Base-by-base conservation (phyloP, 352 stramenopile species). In the Plasmopara viticola region DNA sequence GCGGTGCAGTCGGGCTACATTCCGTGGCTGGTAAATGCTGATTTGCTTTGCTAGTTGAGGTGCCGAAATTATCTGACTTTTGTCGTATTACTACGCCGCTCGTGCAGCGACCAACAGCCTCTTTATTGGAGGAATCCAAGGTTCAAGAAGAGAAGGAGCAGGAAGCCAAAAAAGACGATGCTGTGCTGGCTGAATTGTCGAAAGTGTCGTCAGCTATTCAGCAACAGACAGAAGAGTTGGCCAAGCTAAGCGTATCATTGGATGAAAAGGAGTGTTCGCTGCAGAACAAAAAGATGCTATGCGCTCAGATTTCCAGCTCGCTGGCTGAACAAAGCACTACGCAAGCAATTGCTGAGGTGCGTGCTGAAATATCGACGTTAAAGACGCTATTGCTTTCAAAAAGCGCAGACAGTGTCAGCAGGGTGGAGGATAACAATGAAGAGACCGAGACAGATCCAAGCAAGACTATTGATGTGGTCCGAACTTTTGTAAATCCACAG, bases 1-100 rank as follows among this genome's bases (percentile, higher is more conserved):
- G 71, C 76, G n/a, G 57, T 86, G 37, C 68, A 87, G 37, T 82
- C 68, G 8, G 77, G 74, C 8, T 88, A 83, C 56, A 66, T 88
- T 9, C 73, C 72, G 6, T 87, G 78, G 74, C 53, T 85, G 51
- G 77, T 85, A 70, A 8, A 6, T 38, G 42, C 18, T 25, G 20
- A 25, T 25, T 25, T 25, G 20, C 1, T 25, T 25, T 25, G 20
- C 20, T 25, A 1, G 20, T 3, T 25, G 3, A 3, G 20, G 20
- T 25, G 3, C 20, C 20, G 20, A 25, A 3, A 3, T 25, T 25
- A 25, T 3, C 20, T 25, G 3, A 25, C 20, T 25, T 25, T 25
- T 25, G 20, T 25, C 20, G 1, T 25, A 25, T 25, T 25, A 25
- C 20, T 25, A 25, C 20, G 20, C 3, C 44, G 8, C 15, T 55